Evolutionary conservation across 176 grass and related monocot species (phyloP), one percentile per base, ranked within the genome.

Genomic region (Hsuehochloa calcarea): DNA sequence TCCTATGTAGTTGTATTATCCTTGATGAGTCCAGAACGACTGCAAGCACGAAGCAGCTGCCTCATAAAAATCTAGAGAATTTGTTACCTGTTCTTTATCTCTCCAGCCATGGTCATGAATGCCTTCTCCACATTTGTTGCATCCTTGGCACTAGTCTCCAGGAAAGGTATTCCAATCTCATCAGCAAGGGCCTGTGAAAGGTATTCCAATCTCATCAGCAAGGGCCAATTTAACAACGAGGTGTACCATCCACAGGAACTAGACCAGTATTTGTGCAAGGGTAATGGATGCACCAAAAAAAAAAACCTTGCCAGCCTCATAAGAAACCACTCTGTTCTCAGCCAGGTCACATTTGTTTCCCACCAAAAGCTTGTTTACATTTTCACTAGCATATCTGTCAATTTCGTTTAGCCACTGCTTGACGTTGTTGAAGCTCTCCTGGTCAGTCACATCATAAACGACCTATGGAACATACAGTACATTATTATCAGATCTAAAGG

Each of bases 61-160:
- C 58, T 14, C n/a, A 38, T 9, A 8, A 20, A 75, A 26, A 34
- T 63, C 12, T 34, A 75, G 8, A 44, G 9, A 25, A 22, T 29
- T 39, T 49, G 39, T 44, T 72, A 93, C 88, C 92, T 90, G 38
- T 75, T 90, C 88, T 90, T 93, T 82, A 93, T 93, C 73, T 85
- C 85, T 65, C 79, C 86, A 25, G 88, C 83, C 92, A 93, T 93
- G 79, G 92, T 82, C 92, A 93, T 90, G 69, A 93, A 93, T 10
- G 92, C 92, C 69, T 93, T 85, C 45, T 93, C 92, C 50, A 93
- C 92, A 84, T 93, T 93, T 54, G 88, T 93, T 78, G 92, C 85
- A 90, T 93, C 83, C 82, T 93, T 93, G 39, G 92, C 92, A 90
- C 92, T 93, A 34, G 92, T 93, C 80, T 93, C 92, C 40, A 93